Base-by-base conservation (phyloP, 1,284 basidiomycete genomes). In the Heterobasidion occidentale region DNA sequence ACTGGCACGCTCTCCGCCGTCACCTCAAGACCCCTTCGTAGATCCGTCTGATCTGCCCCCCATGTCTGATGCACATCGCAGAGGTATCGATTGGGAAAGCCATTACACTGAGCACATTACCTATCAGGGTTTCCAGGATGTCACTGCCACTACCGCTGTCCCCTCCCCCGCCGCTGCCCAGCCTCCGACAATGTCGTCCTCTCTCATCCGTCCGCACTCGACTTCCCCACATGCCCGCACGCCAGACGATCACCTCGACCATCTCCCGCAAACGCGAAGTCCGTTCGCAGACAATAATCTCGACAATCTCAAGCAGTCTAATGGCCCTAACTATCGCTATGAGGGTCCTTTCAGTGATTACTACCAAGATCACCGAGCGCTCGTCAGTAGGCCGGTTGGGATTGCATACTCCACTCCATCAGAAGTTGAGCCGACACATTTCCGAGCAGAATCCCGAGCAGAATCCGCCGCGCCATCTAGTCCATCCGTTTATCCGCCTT, bases 401-500 rank as follows among this genome's bases (percentile, higher is more conserved):
- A 9, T 27, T 7, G 46, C 54, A 3, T 27, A 36, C 19, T 17
- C 54, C 12, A 44, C 15, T 36, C 20, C 44, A 42, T 12, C 12
- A 7, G 47, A 49, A 34, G 27, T 34, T 19, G 35, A n/a, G 17
- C 7, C 44, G 14, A 34, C 49, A 8, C 12, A 35, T 36, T 12
- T 47, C 36, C 33, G 49, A 34, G 20, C 45, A 52, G 7, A 51
- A 17, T 38, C 15, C 42, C 49, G 53, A 38, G 14, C 54, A 53
- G 44, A 27, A 33, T 56, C 45, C 59, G 59, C 47, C 35, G 71
- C 74, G 11, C 64, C 63, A n/a, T 83, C 81, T 5, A 81, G 74
- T 54, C 81, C 81, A 20, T 84, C 83, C 0, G 72, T 84, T 54
- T 84, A 84, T 65, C 79, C 82, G 11, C 72, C 78, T 2, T 79